These are phyloP conservation scores for Nasturtium officinale DNA, from an alignment of 345 rosid species.

Conservation along the genomic window DNA sequence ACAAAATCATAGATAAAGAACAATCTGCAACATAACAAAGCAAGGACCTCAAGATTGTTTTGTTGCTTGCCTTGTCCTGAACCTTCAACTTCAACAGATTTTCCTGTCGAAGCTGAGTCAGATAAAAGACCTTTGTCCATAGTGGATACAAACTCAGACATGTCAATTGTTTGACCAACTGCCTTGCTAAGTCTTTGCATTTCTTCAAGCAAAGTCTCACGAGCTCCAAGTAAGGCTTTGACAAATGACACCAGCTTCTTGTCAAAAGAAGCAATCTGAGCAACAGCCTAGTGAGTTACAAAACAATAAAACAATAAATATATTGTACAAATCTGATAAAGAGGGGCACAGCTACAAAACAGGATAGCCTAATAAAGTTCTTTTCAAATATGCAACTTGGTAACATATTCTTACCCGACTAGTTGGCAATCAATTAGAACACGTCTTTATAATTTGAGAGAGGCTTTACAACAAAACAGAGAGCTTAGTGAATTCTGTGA, in stretches of 20 bases:
- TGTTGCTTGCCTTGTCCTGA: constrained; percentile 65
- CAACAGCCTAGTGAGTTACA: constrained; percentile 53
- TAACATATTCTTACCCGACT: constrained; percentile 3
- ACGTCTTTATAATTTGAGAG: neutral
- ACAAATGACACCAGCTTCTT: constrained; percentile 57
- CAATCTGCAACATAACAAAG: constrained; percentile 42
- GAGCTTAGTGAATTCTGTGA: constrained; percentile 2
- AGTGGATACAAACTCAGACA: constrained; percentile 58
- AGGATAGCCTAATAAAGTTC: constrained; percentile 11
- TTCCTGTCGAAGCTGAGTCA: constrained; percentile 48
- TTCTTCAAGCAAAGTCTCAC: constrained; percentile 70
- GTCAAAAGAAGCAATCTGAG: constrained; percentile 50
- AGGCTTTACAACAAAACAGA: neutral
- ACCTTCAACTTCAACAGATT: constrained; percentile 50
- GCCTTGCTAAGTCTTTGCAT: constrained; percentile 69
- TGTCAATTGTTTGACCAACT: constrained; percentile 56
- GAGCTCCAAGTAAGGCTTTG: constrained; percentile 73
- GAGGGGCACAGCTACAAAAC: neutral
- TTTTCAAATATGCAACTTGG: constrained; percentile 16
- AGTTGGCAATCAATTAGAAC: constrained; percentile 11
- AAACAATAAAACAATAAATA: constrained; percentile 28
- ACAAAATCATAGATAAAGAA: constrained; percentile 25
- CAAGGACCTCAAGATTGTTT: constrained; percentile 77
- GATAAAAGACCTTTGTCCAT: constrained; percentile 54
- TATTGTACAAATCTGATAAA: neutral